Percentiles rank a stretch among this genome's conserved stretches.
Conservation (phyloP, 2,329 filamentous ascomycete species). For the Talaromyces sp. region DNA sequence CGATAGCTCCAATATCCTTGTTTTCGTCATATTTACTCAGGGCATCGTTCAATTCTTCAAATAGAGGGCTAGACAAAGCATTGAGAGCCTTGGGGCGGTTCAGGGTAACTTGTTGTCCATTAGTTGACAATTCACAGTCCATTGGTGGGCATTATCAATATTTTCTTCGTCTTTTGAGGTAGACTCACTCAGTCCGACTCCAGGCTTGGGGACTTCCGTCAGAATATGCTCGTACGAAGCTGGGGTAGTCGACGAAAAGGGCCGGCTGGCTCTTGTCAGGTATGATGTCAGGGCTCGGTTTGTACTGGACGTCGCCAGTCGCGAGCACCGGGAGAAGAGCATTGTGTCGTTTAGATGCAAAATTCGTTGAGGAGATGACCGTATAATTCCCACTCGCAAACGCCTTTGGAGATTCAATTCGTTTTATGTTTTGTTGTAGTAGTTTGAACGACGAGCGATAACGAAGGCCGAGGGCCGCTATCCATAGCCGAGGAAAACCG, state of each 20-base stretch:
- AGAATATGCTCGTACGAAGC: conserved; percentile 72
- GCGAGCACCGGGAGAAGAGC: conserved; percentile 48
- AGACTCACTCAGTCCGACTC: conserved; percentile 75
- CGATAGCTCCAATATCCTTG: conserved; percentile 65
- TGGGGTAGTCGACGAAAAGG: conserved; percentile 39
- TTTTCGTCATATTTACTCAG: conserved; percentile 66
- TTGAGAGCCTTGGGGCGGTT: conserved; percentile 95
- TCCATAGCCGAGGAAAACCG: conserved; percentile 11
- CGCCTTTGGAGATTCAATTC: neutral
- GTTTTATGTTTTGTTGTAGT: neutral
- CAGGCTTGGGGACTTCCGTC: conserved; percentile 76
- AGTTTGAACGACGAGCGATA: neutral
- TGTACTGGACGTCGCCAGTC: conserved; percentile 56
- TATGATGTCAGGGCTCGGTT: conserved; percentile 32
- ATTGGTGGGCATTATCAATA: neutral
- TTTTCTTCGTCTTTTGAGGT: neutral
- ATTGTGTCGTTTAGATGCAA: conserved; percentile 18
- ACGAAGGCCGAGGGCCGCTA: neutral
- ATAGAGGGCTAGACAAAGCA: conserved; percentile 84
- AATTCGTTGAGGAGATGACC: neutral
- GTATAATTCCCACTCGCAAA: neutral
- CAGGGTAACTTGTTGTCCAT: conserved; percentile 64
- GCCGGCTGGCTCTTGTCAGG: conserved; percentile 26
- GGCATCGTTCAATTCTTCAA: conserved; percentile 80
- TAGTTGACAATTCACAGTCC: neutral